phyloP scores from a whole-genome alignment of 257 asterid genomes.

The Lantana camara region DNA sequence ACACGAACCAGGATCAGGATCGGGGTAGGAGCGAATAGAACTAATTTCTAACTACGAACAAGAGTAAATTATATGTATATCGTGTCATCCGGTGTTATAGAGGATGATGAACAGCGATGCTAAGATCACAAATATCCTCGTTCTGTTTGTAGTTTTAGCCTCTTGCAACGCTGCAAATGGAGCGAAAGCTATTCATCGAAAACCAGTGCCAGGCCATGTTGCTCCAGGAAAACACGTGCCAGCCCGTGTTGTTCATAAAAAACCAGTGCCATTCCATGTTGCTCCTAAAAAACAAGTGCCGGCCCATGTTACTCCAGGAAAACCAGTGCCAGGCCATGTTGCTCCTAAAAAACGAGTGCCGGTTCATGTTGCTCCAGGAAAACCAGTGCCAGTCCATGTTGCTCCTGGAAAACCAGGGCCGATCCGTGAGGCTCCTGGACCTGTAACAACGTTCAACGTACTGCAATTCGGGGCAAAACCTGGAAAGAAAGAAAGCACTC shows the following conservation, averaged over 20 bases:
- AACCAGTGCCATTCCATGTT: too few relatives aligned
- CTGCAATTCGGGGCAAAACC: slow-evolving; percentile 57
- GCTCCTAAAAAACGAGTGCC: too few relatives aligned
- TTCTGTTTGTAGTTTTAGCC: slow-evolving; percentile 36
- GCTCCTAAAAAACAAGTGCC: too few relatives aligned
- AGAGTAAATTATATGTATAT: neutral
- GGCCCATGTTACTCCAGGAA: too few relatives aligned
- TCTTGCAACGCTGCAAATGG: slow-evolving; percentile 33
- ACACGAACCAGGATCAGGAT: neutral
- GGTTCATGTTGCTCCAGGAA: too few relatives aligned
- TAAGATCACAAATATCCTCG: slow-evolving; percentile 23
- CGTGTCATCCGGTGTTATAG: neutral
- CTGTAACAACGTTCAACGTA: slow-evolving; percentile 41
- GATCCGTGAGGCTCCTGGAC: too few relatives aligned
- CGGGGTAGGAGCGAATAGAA: slow-evolving; percentile 45
- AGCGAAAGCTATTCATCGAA: too few relatives aligned
- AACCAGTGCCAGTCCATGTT: too few relatives aligned
- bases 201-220: slow-evolving; percentile 17
- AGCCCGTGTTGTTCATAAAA: too few relatives aligned
- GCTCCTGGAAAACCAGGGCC: too few relatives aligned
- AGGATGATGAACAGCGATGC: slow-evolving; percentile 35
- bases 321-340: too few relatives aligned
- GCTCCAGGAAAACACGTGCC: too few relatives aligned
- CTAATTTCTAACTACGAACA: neutral
- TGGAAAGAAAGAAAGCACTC: slow-evolving; percentile 35